phyloP scores from a whole-genome alignment of 2,329 filamentous ascomycete genomes.

The Colletotrichum sp. region DNA sequence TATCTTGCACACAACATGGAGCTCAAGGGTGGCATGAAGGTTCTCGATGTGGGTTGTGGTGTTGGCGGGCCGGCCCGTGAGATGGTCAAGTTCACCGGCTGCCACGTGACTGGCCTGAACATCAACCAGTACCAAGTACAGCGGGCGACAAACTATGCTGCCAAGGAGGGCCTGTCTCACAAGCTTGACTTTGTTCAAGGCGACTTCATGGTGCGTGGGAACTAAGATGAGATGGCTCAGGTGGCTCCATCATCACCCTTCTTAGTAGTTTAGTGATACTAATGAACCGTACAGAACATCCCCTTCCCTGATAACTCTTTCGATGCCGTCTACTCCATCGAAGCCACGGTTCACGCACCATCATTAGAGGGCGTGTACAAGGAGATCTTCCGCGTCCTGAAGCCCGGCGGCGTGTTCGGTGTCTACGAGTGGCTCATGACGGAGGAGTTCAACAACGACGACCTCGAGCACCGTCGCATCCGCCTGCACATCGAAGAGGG shows the following conservation, averaged over 20 bases:
- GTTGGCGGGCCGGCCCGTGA: slow-evolving; percentile 93
- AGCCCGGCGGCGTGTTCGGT: slow-evolving; percentile 90
- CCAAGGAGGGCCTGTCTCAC: slow-evolving; percentile 76
- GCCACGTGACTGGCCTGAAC: slow-evolving; percentile 86
- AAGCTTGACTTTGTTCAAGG: slow-evolving; percentile 87
- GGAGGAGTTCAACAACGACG: slow-evolving; percentile 86
- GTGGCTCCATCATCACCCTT: neutral
- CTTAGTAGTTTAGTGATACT: neutral
- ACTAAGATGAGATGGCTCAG: neutral
- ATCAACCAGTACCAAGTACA: slow-evolving; percentile 98
- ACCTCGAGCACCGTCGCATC: slow-evolving; percentile 82
- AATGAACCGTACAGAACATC: slow-evolving; percentile 71
- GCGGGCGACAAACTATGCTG: slow-evolving; percentile 82
- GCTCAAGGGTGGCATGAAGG: slow-evolving; percentile 79
- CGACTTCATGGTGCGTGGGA: slow-evolving; percentile 77
- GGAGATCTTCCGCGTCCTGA: slow-evolving; percentile 89
- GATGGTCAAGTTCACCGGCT: slow-evolving; percentile 90
- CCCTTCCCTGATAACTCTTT: slow-evolving; percentile 86
- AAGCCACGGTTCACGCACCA: slow-evolving; percentile 91
- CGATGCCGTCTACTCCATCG: slow-evolving; percentile 92
- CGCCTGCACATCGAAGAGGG: slow-evolving; percentile 90
- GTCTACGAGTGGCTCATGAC: slow-evolving; percentile 99
- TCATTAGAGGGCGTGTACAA: slow-evolving; percentile 86
- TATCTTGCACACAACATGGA: slow-evolving; percentile 88
- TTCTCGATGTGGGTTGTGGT: slow-evolving; percentile 92